These are phyloP conservation scores for Bondarzewia mesenterica DNA, from an alignment of 1,284 basidiomycete species.

Conservation along the genomic window DNA sequence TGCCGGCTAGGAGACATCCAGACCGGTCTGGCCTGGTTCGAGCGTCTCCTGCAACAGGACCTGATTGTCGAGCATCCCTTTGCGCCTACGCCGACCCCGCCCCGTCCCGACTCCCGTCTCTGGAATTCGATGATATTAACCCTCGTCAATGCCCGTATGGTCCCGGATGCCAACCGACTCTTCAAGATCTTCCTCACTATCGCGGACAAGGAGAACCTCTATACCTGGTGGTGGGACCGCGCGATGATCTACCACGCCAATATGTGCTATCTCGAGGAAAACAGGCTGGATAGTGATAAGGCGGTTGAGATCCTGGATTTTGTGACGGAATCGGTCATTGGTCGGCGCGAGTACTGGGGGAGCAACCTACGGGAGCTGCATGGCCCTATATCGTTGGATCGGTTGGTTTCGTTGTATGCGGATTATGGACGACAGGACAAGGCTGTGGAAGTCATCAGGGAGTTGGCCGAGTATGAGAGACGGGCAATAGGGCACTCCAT, in stretches of 20 bases:
- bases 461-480: conserved; percentile 3
- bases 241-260: conserved; percentile 29
- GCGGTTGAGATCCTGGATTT: conserved; percentile 21
- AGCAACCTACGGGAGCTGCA: not conserved
- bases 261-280: conserved; percentile 21
- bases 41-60: conserved; percentile 46
- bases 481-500: too few species aligned
- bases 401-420: conserved; percentile 10
- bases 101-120: conserved; percentile 41
- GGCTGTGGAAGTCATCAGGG: conserved; percentile 10
- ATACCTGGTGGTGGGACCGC: not conserved
- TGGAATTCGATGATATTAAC: conserved; percentile 49
- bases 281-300: conserved; percentile 13
- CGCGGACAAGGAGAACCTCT: not conserved
- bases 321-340: conserved; percentile 17
- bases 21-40: conserved; percentile 67
- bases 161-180: conserved; percentile 50
- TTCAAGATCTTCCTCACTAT: conserved; percentile 18
- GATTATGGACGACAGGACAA: conserved; percentile 6
- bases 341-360: not conserved
- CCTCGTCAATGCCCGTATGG: conserved; percentile 36
- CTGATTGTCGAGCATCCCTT: conserved; percentile 27
- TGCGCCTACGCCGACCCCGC: conserved; percentile 30
- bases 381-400: conserved; percentile 8
- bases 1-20: conserved; percentile 50